phyloP scores from a whole-genome alignment of 257 asterid species.

The Agastache rugosa region DNA sequence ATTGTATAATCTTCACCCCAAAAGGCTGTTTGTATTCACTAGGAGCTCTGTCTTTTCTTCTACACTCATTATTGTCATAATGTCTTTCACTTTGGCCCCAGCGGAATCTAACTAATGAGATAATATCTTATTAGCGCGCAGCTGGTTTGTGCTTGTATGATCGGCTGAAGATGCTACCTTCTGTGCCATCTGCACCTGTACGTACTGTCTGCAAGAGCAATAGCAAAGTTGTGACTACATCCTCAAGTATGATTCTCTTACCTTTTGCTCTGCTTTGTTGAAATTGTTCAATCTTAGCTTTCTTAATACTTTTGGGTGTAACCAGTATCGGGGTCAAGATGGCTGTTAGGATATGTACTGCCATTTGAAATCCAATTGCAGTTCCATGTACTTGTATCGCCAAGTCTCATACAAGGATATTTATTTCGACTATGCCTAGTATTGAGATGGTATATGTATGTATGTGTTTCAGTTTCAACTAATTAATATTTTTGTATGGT shows the following conservation, averaged over 20 bases:
- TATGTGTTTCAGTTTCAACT: not conserved
- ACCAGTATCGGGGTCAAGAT: not conserved
- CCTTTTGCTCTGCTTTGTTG: conserved; percentile 16
- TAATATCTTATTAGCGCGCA: conserved; percentile 65
- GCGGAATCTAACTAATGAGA: conserved; percentile 33
- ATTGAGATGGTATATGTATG: not conserved
- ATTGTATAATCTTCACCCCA: conserved; percentile 4
- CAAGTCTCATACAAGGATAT: not conserved
- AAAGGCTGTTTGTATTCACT: conserved; percentile 3
- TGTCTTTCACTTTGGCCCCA: conserved; percentile 5
- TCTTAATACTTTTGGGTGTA: conserved; percentile 11
- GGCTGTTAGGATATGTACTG: conserved; percentile 13
- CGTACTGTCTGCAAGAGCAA: conserved; percentile 58
- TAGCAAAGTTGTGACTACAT: conserved; percentile 49
- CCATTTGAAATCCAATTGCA: not conserved
- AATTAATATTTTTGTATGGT: not conserved
- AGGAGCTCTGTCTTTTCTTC: conserved; percentile 11
- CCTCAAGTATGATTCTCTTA: conserved; percentile 60
- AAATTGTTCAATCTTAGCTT: conserved; percentile 25
- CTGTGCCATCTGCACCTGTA: conserved; percentile 59
- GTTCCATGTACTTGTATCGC: not conserved
- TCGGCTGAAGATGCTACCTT: conserved; percentile 73
- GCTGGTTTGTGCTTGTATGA: conserved; percentile 83
- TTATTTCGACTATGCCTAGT: not conserved
- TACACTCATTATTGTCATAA: not conserved